Base-by-base conservation (phyloP, 225 moss, liverwort and hornwort species). In the Lunularia cruciata region DNA sequence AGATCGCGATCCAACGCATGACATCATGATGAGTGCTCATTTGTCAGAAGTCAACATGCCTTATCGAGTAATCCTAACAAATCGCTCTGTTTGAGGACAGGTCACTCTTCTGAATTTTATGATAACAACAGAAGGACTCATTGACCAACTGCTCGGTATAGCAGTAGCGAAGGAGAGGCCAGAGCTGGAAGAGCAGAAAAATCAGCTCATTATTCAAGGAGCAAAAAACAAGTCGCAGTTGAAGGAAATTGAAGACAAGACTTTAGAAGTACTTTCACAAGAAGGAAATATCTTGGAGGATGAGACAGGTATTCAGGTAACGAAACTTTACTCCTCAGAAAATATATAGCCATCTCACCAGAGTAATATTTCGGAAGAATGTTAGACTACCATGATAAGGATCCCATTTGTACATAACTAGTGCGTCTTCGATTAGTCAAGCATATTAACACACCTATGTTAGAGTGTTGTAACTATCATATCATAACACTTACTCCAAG, bases 211-310 rank as follows among this genome's bases (percentile, higher is more conserved):
- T 32, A 70, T 93, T 36, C 88, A 93, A 69, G 90, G 92, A 62
- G 92, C 90, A 33, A 88, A 90, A 78, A 93, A 93, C 55, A 93
- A 90, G 68, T 88, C 88, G 0, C 90, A 86, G 76, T 42, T 93
- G 51, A 79, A 93, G 74, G 85, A 93, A 15, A 93, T 93, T 67
- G 92, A 93, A 66, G 90, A 93, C 26, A 90, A 84, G 73, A 93
- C 91, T 0, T 75, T 94, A 26, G 87, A 87, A 77, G 89, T 94
- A 2, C 81, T 94, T 19, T 94, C 91, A 28, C 94, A 91, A 79
- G 94, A 94, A 79, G 91, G 94, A 38, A 94, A 94, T 26, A 94
- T 94, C 65, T 69, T 94, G 28, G 94, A 94, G 49, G 94, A 94
- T 60, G 94, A 89, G 79, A 89, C 86, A 3, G 94, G 94, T 67